Conservation (phyloP, 331 rosid genomes). For the Cydonia oblonga region DNA sequence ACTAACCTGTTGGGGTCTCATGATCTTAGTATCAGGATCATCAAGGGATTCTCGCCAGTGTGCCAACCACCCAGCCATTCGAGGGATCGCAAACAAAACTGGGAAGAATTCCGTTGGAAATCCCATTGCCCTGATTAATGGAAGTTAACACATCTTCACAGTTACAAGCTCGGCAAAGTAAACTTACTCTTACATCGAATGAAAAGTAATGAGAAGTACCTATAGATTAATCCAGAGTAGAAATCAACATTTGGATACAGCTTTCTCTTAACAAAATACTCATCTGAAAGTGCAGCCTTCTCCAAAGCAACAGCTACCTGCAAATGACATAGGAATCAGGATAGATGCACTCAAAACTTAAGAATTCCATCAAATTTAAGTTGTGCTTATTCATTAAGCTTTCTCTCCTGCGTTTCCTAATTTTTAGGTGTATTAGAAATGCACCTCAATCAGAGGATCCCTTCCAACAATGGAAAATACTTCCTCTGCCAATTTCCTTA, state of each 20-base stretch:
- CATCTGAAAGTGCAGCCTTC: conserved; percentile 84
- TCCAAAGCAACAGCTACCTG: conserved; percentile 90
- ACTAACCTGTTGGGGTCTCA: conserved; percentile 89
- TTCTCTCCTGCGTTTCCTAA: not conserved
- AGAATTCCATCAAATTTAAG: not conserved
- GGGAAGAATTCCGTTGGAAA: conserved; percentile 91
- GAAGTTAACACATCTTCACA: conserved; percentile 6
- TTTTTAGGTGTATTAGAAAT: conserved; percentile 1
- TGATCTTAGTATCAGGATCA: conserved; percentile 88
- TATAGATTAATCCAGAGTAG: conserved; percentile 88
- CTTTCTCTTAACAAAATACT: conserved; percentile 81
- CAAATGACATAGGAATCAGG: not conserved
- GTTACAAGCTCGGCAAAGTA: not conserved
- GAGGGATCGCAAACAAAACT: conserved; percentile 79
- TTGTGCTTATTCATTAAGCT: not conserved
- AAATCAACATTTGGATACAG: conserved; percentile 93
- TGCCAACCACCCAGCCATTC: conserved; percentile 92
- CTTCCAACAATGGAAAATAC: conserved; percentile 88
- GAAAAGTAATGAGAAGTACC: conserved; percentile 28
- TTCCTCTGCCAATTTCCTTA: conserved; percentile 67
- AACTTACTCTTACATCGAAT: not conserved
- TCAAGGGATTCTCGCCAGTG: conserved; percentile 95
- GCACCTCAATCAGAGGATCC: conserved; percentile 91
- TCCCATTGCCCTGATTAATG: conserved; percentile 75
- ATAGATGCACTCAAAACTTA: not conserved